phyloP scores from a whole-genome alignment of 306 rosid genomes.

The Prunus davidiana region DNA sequence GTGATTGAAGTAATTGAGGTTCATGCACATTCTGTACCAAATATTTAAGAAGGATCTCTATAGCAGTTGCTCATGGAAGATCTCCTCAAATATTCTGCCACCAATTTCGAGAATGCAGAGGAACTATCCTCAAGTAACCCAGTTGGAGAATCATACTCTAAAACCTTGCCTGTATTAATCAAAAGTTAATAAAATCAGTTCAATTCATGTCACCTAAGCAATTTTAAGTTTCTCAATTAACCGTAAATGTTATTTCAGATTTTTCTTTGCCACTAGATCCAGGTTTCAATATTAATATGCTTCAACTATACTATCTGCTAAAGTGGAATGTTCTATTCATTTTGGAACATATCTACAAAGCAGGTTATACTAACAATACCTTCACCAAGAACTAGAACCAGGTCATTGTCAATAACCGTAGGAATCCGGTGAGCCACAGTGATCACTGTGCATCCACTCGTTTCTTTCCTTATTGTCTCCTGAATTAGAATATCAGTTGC shows the following conservation, averaged over 20 bases:
- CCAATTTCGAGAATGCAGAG: conserved; percentile 83
- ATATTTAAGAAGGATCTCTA: conserved; percentile 4
- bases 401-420: conserved; percentile 79
- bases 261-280: background rate
- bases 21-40: background rate
- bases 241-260: background rate
- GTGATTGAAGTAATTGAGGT: background rate
- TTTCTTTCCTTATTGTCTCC: conserved; percentile 68
- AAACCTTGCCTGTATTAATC: conserved; percentile 54
- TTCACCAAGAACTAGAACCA: conserved; percentile 75
- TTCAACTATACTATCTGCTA: background rate
- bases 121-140: conserved; percentile 52
- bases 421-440: conserved; percentile 89
- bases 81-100: conserved; percentile 66
- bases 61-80: conserved; percentile 35
- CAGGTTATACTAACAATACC: conserved; percentile 36
- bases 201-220: background rate
- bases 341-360: background rate
- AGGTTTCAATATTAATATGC: background rate
- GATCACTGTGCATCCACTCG: conserved; percentile 72
- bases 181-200: conserved; percentile 7
- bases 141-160: conserved; percentile 65
- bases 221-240: background rate
- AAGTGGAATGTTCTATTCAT: background rate
- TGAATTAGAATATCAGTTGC: conserved; percentile 80